Conservation (phyloP, 305 asterid genomes). For the Fraxinus nigra region DNA sequence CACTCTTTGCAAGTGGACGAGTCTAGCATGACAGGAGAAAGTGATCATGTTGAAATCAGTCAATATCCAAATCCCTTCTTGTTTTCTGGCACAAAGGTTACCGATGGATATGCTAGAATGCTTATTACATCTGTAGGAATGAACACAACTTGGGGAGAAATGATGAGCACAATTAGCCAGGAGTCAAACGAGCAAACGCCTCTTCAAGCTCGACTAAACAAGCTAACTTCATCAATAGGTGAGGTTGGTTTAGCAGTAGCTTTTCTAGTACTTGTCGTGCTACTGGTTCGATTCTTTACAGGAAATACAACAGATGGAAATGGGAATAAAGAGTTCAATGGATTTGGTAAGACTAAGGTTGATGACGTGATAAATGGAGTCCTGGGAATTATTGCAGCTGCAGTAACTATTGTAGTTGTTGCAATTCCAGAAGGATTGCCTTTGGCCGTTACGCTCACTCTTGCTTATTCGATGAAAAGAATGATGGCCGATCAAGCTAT, state of each 20-base stretch:
- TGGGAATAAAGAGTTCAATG: conserved; percentile 30
- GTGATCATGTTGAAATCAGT: neutral
- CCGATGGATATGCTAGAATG: conserved; percentile 35
- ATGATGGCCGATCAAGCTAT: conserved; percentile 41
- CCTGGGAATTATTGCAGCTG: conserved; percentile 30
- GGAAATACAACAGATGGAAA: conserved; percentile 27
- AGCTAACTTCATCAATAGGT: conserved; percentile 30
- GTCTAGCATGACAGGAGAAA: conserved; percentile 20
- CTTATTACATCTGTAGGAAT: conserved; percentile 42
- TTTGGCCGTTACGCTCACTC: conserved; percentile 36
- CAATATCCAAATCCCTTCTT: conserved; percentile 12
- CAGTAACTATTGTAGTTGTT: conserved; percentile 33
- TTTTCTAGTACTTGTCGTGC: conserved; percentile 26
- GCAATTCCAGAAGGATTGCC: conserved; percentile 44
- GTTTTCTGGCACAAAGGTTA: conserved; percentile 23
- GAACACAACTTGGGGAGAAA: conserved; percentile 44
- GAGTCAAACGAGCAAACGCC: conserved; percentile 34
- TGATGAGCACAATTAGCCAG: conserved; percentile 33
- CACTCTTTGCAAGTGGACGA: conserved; percentile 17
- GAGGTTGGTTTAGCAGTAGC: conserved; percentile 34
- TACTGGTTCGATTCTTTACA: conserved; percentile 33
- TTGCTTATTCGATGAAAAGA: conserved; percentile 43
- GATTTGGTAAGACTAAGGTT: conserved; percentile 16
- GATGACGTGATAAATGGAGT: conserved; percentile 28
- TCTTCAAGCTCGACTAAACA: conserved; percentile 33